Evolutionary conservation across 352 stramenopile genomes (phyloP), one percentile per base, ranked within the genome.

Genomic region (Phytophthora pluvialis): DNA sequence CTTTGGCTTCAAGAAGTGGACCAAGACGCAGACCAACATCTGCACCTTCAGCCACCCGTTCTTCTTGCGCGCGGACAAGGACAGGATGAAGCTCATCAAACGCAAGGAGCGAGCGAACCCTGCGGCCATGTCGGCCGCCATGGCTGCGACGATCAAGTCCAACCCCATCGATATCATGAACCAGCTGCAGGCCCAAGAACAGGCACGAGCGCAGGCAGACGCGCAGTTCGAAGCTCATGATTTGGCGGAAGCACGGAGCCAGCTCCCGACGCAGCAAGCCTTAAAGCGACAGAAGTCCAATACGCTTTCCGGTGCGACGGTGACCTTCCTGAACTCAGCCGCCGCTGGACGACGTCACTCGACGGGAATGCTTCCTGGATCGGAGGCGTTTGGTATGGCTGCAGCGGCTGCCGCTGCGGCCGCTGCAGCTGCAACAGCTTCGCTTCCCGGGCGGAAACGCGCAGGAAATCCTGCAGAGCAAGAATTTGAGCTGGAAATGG

Each of bases 1-100:
- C 64, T 91, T 91, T 76, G 83, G 83, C 13, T 91, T 91, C 47
- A 91, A 91, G 48, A 92, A 92, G 58, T 90, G 81, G 83, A 91
- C 81, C 57, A 91, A 91, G 64, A 91, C 81, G 12, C 81, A 91
- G 69, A 90, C 83, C 16, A 85, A 83, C 42, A 75, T 88, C 44
- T 91, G 83, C 40, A 91, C 83, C 6, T 91, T 90, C 57, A 89
- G 80, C 61, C 83, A 90, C 43, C 83, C 83, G 3, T 88, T 77
- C 62, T 91, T 91, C 53, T 32, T 89, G 3, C 72, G 77, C 16
- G 63, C 69, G 3, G 78, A 90, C 38, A 84, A 85, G 26, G 80
- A 90, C 21, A 69, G 78, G 38, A 87, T 91, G 70, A 89, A 90
- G 66, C 61, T 90, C 12, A 91, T 91, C 54, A 89, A 89, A 60